Conservation (phyloP, 257 asterid species). For the Ilex aquifolium region DNA sequence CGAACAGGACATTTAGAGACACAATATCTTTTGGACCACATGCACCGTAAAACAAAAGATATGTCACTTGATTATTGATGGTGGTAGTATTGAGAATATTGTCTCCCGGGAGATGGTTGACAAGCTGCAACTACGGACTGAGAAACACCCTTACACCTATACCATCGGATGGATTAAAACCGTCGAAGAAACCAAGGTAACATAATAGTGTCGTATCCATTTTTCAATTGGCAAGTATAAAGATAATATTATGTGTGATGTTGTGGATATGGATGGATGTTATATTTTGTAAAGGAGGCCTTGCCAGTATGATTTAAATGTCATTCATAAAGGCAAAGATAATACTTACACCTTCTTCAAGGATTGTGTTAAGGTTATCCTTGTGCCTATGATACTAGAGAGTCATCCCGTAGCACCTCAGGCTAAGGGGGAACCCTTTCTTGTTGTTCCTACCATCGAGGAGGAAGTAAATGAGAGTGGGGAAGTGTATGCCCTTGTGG, state of each 20-base stretch:
- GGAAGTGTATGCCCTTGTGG: background rate
- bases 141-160: background rate
- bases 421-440: background rate
- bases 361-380: no score
- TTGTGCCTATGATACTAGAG: no score
- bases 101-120: no score
- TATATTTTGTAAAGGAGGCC: background rate
- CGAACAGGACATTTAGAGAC: background rate
- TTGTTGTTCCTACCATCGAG: background rate
- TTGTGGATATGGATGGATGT: background rate
- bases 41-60: background rate
- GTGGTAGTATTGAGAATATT: background rate
- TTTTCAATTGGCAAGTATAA: background rate
- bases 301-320: no score
- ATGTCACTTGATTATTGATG: background rate
- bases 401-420: no score
- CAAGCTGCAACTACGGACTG: background rate
- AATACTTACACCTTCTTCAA: no score
- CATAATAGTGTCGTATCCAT: background rate
- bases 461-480: background rate
- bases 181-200: background rate
- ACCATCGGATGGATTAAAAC: background rate
- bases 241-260: no score
- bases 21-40: background rate
- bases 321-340: no score